These are phyloP conservation scores for Xylaria venustula DNA, from an alignment of 495 filamentous ascomycete species.

Conservation along the genomic window DNA sequence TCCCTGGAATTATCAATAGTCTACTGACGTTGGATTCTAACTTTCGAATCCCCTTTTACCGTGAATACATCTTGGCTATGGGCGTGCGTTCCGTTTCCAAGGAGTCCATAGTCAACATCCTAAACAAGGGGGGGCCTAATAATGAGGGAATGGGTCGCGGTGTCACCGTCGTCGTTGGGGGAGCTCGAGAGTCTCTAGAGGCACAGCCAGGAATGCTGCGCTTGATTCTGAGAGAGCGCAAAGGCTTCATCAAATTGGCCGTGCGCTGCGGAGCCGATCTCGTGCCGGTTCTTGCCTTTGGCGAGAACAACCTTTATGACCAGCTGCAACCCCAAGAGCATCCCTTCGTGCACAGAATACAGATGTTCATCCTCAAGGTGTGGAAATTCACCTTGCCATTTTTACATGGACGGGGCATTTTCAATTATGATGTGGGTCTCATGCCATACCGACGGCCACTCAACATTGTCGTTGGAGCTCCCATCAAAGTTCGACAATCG, in stretches of 20 bases:
- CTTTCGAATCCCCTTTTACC: conserved; percentile 90
- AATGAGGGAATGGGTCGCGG: conserved; percentile 89
- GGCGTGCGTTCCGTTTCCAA: conserved; percentile 87
- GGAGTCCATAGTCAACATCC: conserved; percentile 83
- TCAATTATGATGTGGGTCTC: conserved; percentile 95
- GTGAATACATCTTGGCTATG: conserved; percentile 85
- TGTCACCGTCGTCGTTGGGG: conserved; percentile 94
- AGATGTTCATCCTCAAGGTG: conserved; percentile 76
- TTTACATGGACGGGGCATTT: conserved; percentile 86
- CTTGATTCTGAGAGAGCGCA: conserved; percentile 76
- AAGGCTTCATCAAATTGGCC: conserved; percentile 92
- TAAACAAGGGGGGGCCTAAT: conserved; percentile 73
- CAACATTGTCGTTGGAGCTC: conserved; percentile 83
- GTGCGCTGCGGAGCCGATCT: conserved; percentile 87
- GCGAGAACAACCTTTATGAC: conserved; percentile 95
- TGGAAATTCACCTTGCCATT: conserved; percentile 93
- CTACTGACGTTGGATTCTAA: conserved; percentile 90
- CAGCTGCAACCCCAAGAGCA: conserved; percentile 71
- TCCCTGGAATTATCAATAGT: conserved; percentile 94
- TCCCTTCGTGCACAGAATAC: conserved; percentile 69
- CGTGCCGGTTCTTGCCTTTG: conserved; percentile 88
- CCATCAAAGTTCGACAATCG: conserved; percentile 66
- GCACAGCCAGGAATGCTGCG: conserved; percentile 71
- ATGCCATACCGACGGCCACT: conserved; percentile 89
- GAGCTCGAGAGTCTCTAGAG: conserved; percentile 86